Conservation (phyloP, 2,329 filamentous ascomycete genomes). For the Colletotrichum cereale region DNA sequence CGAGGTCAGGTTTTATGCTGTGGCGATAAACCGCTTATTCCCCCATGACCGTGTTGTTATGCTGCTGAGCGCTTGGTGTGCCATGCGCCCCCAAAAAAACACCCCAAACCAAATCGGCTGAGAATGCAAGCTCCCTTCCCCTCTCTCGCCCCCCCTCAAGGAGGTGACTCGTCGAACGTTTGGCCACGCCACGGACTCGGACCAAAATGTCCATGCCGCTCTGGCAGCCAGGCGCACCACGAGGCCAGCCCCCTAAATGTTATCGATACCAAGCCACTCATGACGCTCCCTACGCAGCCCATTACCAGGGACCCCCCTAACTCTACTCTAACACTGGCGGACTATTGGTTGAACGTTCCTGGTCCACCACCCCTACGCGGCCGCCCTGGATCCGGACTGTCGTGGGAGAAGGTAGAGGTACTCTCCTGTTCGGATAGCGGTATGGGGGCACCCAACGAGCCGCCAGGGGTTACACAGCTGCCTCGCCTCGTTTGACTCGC, state of each 20-base stretch:
- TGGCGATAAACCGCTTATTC: background rate
- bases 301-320: conserved; percentile 16
- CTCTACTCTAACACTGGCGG: background rate
- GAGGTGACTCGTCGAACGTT: conserved; percentile 18
- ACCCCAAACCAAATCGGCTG: background rate
- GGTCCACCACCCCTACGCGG: conserved; percentile 12
- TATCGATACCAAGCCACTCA: conserved; percentile 19
- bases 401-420: conserved; percentile 5
- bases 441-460: background rate
- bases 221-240: conserved; percentile 29
- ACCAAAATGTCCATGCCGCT: conserved; percentile 29
- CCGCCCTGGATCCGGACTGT: conserved; percentile 14
- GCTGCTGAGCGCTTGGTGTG: background rate
- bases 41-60: background rate
- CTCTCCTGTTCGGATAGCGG: conserved; percentile 9
- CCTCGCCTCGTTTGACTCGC: background rate
- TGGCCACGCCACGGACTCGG: conserved; percentile 25
- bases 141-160: background rate
- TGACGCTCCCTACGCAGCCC: conserved; percentile 20
- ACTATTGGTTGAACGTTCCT: conserved; percentile 23
- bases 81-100: background rate
- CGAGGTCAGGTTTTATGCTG: background rate
- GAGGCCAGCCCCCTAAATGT: conserved; percentile 1
- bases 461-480: conserved; percentile 8
- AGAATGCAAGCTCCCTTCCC: background rate